Base-by-base conservation (phyloP, 345 rosid species). In the Citrus mangshanensis region DNA sequence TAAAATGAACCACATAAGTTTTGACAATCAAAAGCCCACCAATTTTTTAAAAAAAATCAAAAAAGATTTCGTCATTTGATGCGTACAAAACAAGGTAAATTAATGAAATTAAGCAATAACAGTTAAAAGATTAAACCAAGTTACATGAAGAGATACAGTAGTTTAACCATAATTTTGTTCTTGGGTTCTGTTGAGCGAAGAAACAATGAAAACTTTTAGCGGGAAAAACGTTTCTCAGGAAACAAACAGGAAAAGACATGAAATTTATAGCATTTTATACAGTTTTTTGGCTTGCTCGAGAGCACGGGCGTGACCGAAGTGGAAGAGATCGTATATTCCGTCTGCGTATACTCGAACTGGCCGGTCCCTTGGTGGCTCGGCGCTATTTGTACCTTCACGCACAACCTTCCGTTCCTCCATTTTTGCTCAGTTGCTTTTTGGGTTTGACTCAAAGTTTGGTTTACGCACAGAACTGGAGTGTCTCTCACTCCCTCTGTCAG, bases 271-370 rank as follows among this genome's bases (percentile, higher is more conserved):
- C 4, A 32, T 32, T 32, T 32, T 4, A 49, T 59, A 91, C 94
- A 84, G 77, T 84, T 86, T 89, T 69, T 91, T 89, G 80, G 92
- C 94, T 83, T 91, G 94, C 28, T 91, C 92, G 67, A 91, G 91
- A 70, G 94, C 85, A 18, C 92, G 86, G 80, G 94, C 94, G 68
- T 89, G 94, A 60, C 92, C 92, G 72, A 91, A 91, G 81, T 91
- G 92, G 58, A 91, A 88, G 70, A 89, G 87, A 84, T 91, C 94
- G 86, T 81, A 91, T 73, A 91, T 89, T 16, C 92, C 94, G 55
- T 91, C 92, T 40, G 94, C 92, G 81, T 89, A 89, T 51, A 91
- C 91, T 46, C 92, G 83, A 19, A 89, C 78, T 3, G 90, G 90
- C 0, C 79, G 81, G 55, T 85, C 82, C 3, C 61, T 60, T 42